Conservation (phyloP, 371 early-diverging fungal species). For the Globomyces sp. region DNA sequence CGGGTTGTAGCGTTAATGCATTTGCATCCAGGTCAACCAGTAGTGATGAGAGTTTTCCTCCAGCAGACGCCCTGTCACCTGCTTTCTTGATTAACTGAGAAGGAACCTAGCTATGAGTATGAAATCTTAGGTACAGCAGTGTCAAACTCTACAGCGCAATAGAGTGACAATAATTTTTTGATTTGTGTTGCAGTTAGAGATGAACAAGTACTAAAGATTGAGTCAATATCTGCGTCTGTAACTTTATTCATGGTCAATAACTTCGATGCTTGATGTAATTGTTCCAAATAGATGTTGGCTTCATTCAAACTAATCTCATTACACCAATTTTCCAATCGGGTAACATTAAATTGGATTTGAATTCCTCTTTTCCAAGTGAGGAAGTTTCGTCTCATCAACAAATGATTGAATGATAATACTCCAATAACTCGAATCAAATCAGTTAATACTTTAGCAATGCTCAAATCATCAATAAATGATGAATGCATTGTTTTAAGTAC, state of each 20-base stretch:
- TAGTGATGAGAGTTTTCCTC: no score
- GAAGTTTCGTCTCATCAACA: conserved; percentile 70
- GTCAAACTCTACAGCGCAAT: background rate
- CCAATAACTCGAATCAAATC: conserved; percentile 84
- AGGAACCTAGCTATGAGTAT: no score
- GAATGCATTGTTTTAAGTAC: conserved; percentile 83
- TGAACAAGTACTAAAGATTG: conserved; percentile 90
- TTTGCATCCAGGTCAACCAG: no score
- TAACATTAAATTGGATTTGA: conserved; percentile 26
- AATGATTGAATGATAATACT: conserved; percentile 85
- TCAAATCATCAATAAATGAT: conserved; percentile 77
- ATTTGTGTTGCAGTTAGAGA: conserved; percentile 82
- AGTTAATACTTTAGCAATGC: conserved; percentile 69
- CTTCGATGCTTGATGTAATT: conserved; percentile 65
- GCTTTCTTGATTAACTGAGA: no score
- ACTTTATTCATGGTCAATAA: conserved; percentile 86
- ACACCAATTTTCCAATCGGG: conserved; percentile 8
- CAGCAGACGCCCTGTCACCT: no score
- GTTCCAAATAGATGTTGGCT: background rate
- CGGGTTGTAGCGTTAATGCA: no score
- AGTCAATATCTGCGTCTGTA: conserved; percentile 78
- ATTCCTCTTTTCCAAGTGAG: conserved; percentile 56
- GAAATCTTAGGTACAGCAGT: no score
- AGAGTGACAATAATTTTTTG: conserved; percentile 76
- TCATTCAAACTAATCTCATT: background rate